Base-by-base conservation (phyloP, 495 filamentous ascomycete species). In the Rostrohypoxylon terebratum region DNA sequence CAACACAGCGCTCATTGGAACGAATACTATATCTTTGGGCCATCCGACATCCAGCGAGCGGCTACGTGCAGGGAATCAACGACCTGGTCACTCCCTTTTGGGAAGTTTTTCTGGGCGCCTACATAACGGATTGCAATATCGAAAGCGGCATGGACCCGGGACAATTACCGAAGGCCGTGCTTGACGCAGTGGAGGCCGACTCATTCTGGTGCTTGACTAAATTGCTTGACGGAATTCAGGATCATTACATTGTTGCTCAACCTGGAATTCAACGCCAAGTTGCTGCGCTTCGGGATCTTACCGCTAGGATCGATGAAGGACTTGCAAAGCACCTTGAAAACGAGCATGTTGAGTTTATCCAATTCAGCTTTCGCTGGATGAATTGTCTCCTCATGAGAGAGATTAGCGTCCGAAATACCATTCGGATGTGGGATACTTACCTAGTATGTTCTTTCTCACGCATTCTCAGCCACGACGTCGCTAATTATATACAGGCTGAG, bases 311-410 rank as follows among this genome's bases (percentile, higher is more conserved):
- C 67, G 96, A 99, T 74, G 87, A 87, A 33, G 84, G 87, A 1
- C 86, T 99, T 64, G 93, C 94, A 11, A 94, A 92, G 67, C 96
- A 99, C 76, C 84, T 99, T 16, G 93, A 96, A 75, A 86, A 86
- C 21, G 93, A 98, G 77, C 90, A 92, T 10, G 94, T 99, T 28
- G 96, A 99, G 78, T 99, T 99, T 74, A 98, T 99, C 80, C 96
- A 99, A 77, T 99, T 99, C 77, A 97, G 93, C 78, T 99, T 99
- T 78, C 87, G 96, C 66, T 99, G 96, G 96, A 98, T 99, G 96
- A 99, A 99, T 75, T 99, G 96, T 76, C 86, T 99, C 67, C 84
- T 99, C 72, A 99, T 99, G 96, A 87, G 96, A 68, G 96, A 99
- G 81, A 92, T 99, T 67, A 97, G 90, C 79, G 93, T 99, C 44